A percentile compares a stretch with the other conserved stretches of the same genome.
Evolutionary conservation across 228 moss, liverwort and hornwort species (phyloP).

Genomic region (Sphagnum magellanicum): DNA sequence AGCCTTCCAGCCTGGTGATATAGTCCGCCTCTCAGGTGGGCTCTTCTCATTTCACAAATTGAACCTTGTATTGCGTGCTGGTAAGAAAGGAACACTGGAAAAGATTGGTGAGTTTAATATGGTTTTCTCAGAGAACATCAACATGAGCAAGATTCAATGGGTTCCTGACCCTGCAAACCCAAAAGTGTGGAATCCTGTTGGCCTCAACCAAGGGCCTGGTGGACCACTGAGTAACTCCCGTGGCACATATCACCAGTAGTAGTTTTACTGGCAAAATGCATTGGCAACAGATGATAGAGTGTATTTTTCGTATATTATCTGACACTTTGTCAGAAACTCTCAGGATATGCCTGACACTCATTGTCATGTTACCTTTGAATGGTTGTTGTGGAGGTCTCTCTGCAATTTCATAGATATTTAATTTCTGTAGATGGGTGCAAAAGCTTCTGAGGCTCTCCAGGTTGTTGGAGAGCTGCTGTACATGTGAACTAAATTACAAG

Average conservation of each 20-base stretch:
- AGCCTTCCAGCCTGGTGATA: constrained; percentile 76
- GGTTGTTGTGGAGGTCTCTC: too few relatives aligned
- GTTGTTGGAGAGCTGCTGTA: too few relatives aligned
- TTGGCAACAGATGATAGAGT: too few relatives aligned
- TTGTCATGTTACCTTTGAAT: too few relatives aligned
- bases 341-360: too few relatives aligned
- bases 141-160: constrained; percentile 89
- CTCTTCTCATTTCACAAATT: constrained; percentile 64
- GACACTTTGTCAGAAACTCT: too few relatives aligned
- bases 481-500: too few relatives aligned
- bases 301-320: too few relatives aligned
- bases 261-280: neutral
- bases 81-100: constrained; percentile 73
- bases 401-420: too few relatives aligned
- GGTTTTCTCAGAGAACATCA: constrained; percentile 73
- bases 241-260: constrained; percentile 24
- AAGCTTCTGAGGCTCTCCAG: too few relatives aligned
- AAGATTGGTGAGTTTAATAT: constrained; percentile 74
- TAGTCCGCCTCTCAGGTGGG: constrained; percentile 64
- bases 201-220: constrained; percentile 26
- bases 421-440: too few relatives aligned
- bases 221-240: constrained; percentile 26
- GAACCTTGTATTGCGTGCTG: constrained; percentile 66
- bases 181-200: constrained; percentile 44
- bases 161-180: constrained; percentile 46